Evolutionary conservation across 116 monocot species (phyloP).

Genomic region (Zostera marina): DNA sequence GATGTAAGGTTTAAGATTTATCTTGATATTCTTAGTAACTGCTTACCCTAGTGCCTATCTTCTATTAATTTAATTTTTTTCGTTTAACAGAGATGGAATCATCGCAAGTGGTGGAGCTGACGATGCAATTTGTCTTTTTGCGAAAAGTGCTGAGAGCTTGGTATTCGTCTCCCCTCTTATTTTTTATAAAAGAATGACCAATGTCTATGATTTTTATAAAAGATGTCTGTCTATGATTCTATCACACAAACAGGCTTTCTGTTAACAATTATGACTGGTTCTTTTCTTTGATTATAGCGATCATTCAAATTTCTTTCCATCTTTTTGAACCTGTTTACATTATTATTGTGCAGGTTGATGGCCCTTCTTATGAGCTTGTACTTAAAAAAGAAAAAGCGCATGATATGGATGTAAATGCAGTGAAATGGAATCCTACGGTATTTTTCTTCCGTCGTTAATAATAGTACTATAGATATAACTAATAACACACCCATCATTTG

Average conservation of each 20-base stretch:
- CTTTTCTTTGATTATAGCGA: no score
- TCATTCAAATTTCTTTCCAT: background rate
- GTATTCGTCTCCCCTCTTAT: conserved; percentile 13
- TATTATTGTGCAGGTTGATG: conserved; percentile 34
- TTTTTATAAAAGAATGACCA: background rate
- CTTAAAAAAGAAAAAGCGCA: conserved; percentile 88
- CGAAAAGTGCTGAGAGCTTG: conserved; percentile 29
- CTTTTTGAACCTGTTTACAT: background rate
- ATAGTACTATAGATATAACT: no score
- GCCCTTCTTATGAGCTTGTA: conserved; percentile 38
- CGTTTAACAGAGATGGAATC: conserved; percentile 47
- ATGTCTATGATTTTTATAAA: background rate
- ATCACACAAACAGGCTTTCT: background rate
- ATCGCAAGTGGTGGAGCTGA: conserved; percentile 92
- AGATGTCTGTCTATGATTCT: background rate
- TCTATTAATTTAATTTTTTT: background rate
- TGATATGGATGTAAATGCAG: conserved; percentile 85
- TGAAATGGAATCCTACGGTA: conserved; percentile 75
- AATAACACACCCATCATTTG: no score
- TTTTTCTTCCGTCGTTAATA: background rate
- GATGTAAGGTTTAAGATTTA: background rate
- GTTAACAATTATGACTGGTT: background rate
- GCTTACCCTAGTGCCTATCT: no score
- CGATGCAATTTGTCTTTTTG: conserved; percentile 81
- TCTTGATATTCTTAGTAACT: background rate